Evolutionary conservation across 129 eudicot species (phyloP).

Genomic region (Artemisia argyi): DNA sequence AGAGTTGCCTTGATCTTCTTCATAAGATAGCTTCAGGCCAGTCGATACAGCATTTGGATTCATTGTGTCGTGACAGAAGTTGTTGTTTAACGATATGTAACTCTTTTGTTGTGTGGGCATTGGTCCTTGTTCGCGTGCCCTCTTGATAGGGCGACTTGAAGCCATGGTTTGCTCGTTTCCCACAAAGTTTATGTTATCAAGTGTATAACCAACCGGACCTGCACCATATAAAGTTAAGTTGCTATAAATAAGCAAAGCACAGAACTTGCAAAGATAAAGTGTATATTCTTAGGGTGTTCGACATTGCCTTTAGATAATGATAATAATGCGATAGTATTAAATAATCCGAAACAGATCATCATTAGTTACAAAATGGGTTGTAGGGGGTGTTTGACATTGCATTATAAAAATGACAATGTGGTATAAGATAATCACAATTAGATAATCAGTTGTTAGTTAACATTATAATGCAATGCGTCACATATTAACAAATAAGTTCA

Average conservation of each 20-base stretch:
- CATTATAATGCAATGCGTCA: too few species aligned
- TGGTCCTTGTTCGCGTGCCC: conserved; percentile 42
- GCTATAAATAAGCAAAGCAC: not conserved
- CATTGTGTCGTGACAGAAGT: conserved; percentile 34
- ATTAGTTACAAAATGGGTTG: too few species aligned
- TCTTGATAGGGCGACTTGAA: conserved; percentile 42
- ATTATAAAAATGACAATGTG: too few species aligned
- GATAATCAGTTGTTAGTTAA: too few species aligned
- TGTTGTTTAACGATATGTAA: conserved; percentile 45
- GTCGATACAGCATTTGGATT: conserved; percentile 53
- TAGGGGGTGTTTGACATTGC: too few species aligned
- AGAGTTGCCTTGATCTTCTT: conserved; percentile 55
- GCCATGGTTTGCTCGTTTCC: conserved; percentile 37
- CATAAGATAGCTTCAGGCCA: conserved; percentile 59
- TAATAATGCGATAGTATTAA: too few species aligned
- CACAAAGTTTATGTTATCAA: conserved; percentile 38
- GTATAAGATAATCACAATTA: too few species aligned
- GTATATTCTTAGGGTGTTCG: too few species aligned
- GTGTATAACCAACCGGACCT: conserved; percentile 45
- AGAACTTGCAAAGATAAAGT: not conserved
- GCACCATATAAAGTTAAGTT: conserved; percentile 24
- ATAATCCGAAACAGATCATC: too few species aligned
- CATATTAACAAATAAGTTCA: too few species aligned
- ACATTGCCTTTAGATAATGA: too few species aligned
- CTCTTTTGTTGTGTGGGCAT: conserved; percentile 36